Conservation (phyloP, 345 rosid species). For the Bruguiera gymnorhiza region DNA sequence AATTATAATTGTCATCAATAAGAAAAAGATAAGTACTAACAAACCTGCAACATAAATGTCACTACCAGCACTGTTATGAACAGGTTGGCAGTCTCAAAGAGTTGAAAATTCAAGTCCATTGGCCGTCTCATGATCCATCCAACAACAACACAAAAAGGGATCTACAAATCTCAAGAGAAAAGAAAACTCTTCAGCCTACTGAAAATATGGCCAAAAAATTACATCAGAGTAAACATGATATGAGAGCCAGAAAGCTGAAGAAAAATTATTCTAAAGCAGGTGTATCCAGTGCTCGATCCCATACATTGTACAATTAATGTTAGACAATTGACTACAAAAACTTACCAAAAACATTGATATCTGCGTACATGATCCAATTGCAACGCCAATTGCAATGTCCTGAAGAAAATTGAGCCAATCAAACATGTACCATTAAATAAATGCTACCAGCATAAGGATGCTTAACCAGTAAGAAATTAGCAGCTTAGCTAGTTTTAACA, state of each 20-base stretch:
- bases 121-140: slow-evolving; percentile 44
- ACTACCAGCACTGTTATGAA: slow-evolving; percentile 43
- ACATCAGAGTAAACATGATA: too few species aligned
- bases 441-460: not conserved
- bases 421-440: too few species aligned
- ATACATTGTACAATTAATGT: not conserved
- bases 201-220: too few species aligned
- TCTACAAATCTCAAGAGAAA: slow-evolving; percentile 24
- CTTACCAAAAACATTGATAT: slow-evolving; percentile 86
- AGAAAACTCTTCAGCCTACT: not conserved
- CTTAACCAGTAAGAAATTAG: not conserved
- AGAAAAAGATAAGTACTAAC: not conserved
- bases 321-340: not conserved
- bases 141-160: slow-evolving; percentile 43
- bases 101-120: slow-evolving; percentile 47
- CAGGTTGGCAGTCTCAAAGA: slow-evolving; percentile 46
- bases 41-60: slow-evolving; percentile 49
- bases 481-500: not conserved
- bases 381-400: slow-evolving; percentile 89
- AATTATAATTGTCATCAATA: not conserved
- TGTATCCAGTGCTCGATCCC: too few species aligned
- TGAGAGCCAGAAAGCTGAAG: too few species aligned
- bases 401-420: slow-evolving; percentile 13
- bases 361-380: slow-evolving; percentile 88
- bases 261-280: not conserved